Conservation (phyloP, 2,329 filamentous ascomycete genomes). For the Lachnellula subtilissima region DNA sequence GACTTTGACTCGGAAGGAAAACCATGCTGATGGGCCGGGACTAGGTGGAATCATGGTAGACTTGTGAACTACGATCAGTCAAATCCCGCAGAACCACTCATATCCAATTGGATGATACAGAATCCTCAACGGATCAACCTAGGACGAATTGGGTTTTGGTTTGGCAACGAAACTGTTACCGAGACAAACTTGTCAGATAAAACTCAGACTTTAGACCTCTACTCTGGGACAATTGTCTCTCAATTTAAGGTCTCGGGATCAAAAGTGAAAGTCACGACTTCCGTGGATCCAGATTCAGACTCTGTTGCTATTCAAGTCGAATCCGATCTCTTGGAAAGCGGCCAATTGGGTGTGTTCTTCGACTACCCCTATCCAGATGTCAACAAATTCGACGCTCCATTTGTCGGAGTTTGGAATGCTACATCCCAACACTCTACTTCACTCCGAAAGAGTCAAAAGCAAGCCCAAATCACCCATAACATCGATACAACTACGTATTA, state of each 20-base stretch:
- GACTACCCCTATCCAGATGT: conserved; percentile 40
- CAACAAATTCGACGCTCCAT: conserved; percentile 42
- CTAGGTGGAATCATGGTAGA: conserved; percentile 37
- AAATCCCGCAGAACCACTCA: conserved; percentile 36
- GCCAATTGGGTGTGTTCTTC: conserved; percentile 35
- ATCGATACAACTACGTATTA: conserved; percentile 38
- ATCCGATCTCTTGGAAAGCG: conserved; percentile 32
- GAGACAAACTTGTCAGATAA: conserved; percentile 29
- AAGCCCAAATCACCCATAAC: conserved; percentile 35
- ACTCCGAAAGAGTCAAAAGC: conserved; percentile 7
- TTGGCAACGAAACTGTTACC: conserved; percentile 30
- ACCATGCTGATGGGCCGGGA: neutral
- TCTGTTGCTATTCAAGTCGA: conserved; percentile 35
- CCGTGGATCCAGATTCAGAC: conserved; percentile 37
- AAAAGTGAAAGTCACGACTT: conserved; percentile 34
- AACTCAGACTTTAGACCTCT: conserved; percentile 35
- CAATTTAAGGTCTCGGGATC: conserved; percentile 32
- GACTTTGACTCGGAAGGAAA: neutral
- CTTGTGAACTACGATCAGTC: conserved; percentile 41
- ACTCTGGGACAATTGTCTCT: conserved; percentile 38
- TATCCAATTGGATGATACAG: conserved; percentile 47
- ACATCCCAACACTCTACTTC: conserved; percentile 37
- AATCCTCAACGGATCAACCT: conserved; percentile 43
- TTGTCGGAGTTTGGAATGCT: conserved; percentile 38
- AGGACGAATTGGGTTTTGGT: conserved; percentile 38